Base-by-base conservation (phyloP, 2,329 filamentous ascomycete species). In the Colletotrichum abscissum region DNA sequence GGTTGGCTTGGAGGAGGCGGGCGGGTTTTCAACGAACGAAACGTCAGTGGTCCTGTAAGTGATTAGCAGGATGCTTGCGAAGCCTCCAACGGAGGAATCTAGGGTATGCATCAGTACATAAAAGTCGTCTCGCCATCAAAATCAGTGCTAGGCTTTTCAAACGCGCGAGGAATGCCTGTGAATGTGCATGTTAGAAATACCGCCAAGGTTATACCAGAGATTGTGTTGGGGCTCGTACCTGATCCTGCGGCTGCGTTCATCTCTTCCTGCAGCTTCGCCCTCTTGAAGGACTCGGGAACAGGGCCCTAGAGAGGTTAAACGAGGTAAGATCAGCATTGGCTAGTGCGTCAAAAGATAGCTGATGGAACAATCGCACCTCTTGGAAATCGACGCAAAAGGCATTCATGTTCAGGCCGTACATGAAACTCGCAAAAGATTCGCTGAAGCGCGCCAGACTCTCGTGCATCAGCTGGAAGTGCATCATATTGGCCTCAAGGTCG, bases 371-470 rank as follows among this genome's bases (percentile, higher is more conserved):
- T 1, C 81, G 64, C 84, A 95, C 95, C 90, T 99, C 97, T 0
- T 95, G 94, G 76, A 98, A 99, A 82, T 99, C 97, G 38, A 98
- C 95, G 82, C 96, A 98, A 81, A 98, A 99, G 1, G 97, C 97
- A 82, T 98, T 98, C 95, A 99, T 98, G 80, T 98, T 98, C 81
- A 99, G 83, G 2, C 97, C 97, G 79, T 98, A 99, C 58, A 99
- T 85, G 79, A 99, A 98, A 77, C 93, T 95, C 1, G 95, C 95
- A 83, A 99, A 99, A 80, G 94, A 97, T 87, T 99, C 97, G 82
- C 93, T 96, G 83, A 99, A 99, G 30, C 97, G 91, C 28, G 94
- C 91, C 77, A 99, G 84, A 79, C 94, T 97, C 86, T 98, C 96
- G 80, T 99, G 95, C 92, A 99, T 97, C 75, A 98, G 86, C 82